Base-by-base conservation (phyloP, 73 alveolate species). In the Uronychia setigera region DNA sequence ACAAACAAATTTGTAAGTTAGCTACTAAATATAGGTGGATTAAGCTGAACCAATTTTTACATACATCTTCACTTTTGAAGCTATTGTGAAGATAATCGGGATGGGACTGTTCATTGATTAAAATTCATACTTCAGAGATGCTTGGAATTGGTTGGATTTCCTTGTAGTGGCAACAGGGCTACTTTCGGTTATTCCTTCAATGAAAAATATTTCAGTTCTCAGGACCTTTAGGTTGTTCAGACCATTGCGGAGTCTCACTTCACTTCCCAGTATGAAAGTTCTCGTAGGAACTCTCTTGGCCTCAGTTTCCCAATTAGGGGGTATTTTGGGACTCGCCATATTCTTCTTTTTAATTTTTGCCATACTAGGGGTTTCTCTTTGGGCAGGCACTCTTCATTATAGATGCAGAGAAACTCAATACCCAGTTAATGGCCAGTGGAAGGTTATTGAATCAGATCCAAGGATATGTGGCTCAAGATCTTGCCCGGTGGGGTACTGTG, bases 131-230 rank as follows among this genome's bases (percentile, higher is more conserved):
- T 76, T 93, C 1, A 84, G 94, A 67, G 97, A 93, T 79, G 76
- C 87, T 28, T 93, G 97, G 97, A 93, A 93, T 78, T 80, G 93
- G 78, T 76, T 93, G 26, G 97, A 93, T 74, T 93, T 93, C 80
- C 59, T 90, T 32, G 93, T 93, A 1, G 91, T 93, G 0, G 78
- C 83, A n/a, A 86, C 92, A 27, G 92, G 92, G 33, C 67, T 88
- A 27, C 80, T 93, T 5, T 29, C 94, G 13, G 28, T 30, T 1
- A 0, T 81, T 19, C 88, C 88, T 1, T 28, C 29, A 1, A 33
- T 81, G 46, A 11, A 5, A 5, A 74, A 35, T 29, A 82, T 58
- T 33, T 60, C 89, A 25, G 82, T n/a, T 57, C 33, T 87, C 26
- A 80, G 93, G 33, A 80, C 93, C 5, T 87, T 87, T 77, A 59